Conservation (phyloP, 371 early-diverging fungal genomes). For the Encephalitozoon cuniculi region DNA sequence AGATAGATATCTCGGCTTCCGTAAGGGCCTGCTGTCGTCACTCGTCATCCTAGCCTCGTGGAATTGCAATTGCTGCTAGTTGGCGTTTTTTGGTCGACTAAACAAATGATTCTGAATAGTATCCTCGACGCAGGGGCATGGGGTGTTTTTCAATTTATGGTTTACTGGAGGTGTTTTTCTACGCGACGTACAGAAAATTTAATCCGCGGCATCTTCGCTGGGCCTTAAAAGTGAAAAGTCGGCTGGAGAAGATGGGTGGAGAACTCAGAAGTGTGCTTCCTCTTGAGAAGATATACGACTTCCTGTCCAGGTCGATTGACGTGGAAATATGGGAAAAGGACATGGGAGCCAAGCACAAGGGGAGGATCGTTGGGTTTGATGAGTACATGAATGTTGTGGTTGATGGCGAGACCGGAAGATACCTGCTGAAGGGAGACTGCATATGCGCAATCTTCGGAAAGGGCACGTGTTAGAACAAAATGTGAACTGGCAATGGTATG, state of each 20-base stretch:
- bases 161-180: neutral
- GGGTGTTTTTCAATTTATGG: neutral
- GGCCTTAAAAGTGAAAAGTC: neutral
- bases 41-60: constrained; percentile 40
- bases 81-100: constrained; percentile 20
- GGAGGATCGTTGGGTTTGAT: constrained; percentile 40
- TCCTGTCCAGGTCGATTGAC: neutral
- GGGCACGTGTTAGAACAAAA: neutral
- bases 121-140: constrained; percentile 28
- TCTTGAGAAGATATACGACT: constrained; percentile 30
- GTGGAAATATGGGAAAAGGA: constrained; percentile 31
- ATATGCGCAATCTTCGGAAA: neutral
- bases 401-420: neutral
- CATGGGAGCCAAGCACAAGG: neutral
- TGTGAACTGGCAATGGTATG: neutral
- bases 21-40: neutral
- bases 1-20: constrained; percentile 17
- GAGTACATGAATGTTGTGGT: constrained; percentile 43
- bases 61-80: constrained; percentile 22
- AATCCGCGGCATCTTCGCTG: neutral
- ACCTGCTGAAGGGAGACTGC: constrained; percentile 42
- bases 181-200: neutral
- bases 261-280: constrained; percentile 11
- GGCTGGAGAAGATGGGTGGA: neutral
- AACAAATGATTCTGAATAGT: constrained; percentile 52